These are phyloP conservation scores for Taphrina communis DNA, from an alignment of 1,139 yeast species.

Conservation along the genomic window DNA sequence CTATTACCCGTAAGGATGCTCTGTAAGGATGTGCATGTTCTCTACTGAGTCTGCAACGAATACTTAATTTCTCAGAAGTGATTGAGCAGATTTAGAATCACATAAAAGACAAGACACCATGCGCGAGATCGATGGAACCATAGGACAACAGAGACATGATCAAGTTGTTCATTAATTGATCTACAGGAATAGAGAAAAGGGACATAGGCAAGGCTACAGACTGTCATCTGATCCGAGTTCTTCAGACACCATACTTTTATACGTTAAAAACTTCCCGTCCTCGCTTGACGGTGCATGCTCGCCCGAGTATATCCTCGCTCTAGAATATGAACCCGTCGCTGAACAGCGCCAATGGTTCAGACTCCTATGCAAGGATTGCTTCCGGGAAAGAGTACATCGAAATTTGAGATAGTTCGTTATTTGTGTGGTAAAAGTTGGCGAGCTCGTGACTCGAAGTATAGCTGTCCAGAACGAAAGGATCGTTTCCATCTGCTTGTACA, in stretches of 20 bases:
- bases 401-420: constrained; percentile 10
- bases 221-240: not conserved
- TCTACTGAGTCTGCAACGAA: no score
- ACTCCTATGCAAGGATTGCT: constrained; percentile 21
- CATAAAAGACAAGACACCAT: no score
- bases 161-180: not conserved
- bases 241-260: constrained; percentile 1
- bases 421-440: constrained; percentile 20
- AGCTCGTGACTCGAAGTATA: constrained; percentile 20
- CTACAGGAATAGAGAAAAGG: not conserved
- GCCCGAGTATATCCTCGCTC: constrained; percentile 2
- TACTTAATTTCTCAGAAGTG: no score
- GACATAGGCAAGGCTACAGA: not conserved
- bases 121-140: no score
- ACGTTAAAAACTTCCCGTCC: not conserved
- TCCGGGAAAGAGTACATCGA: constrained; percentile 15
- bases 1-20: no score
- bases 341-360: constrained; percentile 23
- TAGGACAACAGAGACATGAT: no score
- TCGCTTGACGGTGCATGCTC: not conserved
- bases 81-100: no score
- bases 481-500: constrained; percentile 21
- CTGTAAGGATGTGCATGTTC: no score
- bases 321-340: constrained; percentile 18
- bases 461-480: constrained; percentile 23